Evolutionary conservation across 2,329 filamentous ascomycete genomes (phyloP).

Genomic region (Epicoccum nigrum): DNA sequence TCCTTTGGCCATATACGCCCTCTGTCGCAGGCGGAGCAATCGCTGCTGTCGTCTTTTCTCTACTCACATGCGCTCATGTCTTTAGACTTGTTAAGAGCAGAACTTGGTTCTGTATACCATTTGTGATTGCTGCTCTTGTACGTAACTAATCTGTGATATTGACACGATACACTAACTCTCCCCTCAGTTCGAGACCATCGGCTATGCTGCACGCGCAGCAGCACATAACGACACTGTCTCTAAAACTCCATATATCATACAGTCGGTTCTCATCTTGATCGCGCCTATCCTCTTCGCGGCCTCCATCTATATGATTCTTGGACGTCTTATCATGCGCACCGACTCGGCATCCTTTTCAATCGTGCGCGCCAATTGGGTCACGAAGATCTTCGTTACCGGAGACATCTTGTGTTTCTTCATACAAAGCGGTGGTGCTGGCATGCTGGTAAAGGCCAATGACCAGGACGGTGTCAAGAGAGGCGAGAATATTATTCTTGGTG

Average conservation of each 20-base stretch:
- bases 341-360: conserved; percentile 53
- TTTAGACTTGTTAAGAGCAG: conserved; percentile 53
- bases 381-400: conserved; percentile 61
- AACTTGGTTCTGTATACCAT: conserved; percentile 59
- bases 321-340: conserved; percentile 50
- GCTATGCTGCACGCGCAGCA: conserved; percentile 40
- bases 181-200: conserved; percentile 47
- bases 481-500: conserved; percentile 62
- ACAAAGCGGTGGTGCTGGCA: conserved; percentile 57
- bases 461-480: conserved; percentile 44
- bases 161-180: not conserved
- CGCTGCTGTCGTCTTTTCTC: conserved; percentile 56
- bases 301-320: conserved; percentile 56
- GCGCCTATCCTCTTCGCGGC: conserved; percentile 56
- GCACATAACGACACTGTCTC: conserved; percentile 42
- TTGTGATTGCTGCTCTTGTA: conserved; percentile 58
- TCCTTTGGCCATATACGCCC: conserved; percentile 52
- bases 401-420: conserved; percentile 61
- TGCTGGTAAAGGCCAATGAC: conserved; percentile 42
- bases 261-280: conserved; percentile 50
- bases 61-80: conserved; percentile 51
- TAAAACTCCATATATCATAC: conserved; percentile 47
- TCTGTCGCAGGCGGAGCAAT: conserved; percentile 56
- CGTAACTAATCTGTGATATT: conserved; percentile 34
- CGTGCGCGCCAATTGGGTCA: conserved; percentile 55